These are phyloP conservation scores for Phytophthora niederhauseri DNA, from an alignment of 352 stramenopile species.

Conservation along the genomic window DNA sequence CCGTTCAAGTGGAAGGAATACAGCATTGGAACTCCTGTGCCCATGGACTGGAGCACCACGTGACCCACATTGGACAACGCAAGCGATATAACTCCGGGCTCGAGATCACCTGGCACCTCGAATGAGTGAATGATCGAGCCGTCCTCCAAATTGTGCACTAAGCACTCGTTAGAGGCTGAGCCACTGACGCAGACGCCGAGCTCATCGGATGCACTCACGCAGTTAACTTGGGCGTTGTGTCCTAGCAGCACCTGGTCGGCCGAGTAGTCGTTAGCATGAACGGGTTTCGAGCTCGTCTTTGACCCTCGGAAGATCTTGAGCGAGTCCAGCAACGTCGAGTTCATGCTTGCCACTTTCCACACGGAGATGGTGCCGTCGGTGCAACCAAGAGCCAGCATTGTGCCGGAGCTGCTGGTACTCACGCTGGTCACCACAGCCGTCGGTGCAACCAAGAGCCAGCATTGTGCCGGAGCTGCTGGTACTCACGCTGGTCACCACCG, in stretches of 20 bases:
- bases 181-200: conserved; percentile 76
- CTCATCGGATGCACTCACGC: conserved; percentile 71
- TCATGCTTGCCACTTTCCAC: conserved; percentile 76
- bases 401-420: conserved; percentile 48
- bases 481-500: conserved; percentile 68
- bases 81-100: conserved; percentile 59
- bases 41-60: conserved; percentile 76
- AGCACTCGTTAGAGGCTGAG: conserved; percentile 67
- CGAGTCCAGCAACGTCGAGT: conserved; percentile 71
- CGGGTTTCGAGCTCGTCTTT: conserved; percentile 53
- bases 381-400: conserved; percentile 60
- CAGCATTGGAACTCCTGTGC: conserved; percentile 53
- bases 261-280: conserved; percentile 79
- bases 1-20: conserved; percentile 84
- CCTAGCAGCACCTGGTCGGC: conserved; percentile 80
- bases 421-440: conserved; percentile 79
- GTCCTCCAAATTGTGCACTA: conserved; percentile 67
- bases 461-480: conserved; percentile 53
- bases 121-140: conserved; percentile 70
- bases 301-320: conserved; percentile 78
- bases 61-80: conserved; percentile 71
- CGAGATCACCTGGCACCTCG: conserved; percentile 45
- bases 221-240: conserved; percentile 67
- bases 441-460: conserved; percentile 59
- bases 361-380: conserved; percentile 79